These are phyloP conservation scores for Globisporangium middletonii DNA, from an alignment of 352 stramenopile species.

Conservation along the genomic window DNA sequence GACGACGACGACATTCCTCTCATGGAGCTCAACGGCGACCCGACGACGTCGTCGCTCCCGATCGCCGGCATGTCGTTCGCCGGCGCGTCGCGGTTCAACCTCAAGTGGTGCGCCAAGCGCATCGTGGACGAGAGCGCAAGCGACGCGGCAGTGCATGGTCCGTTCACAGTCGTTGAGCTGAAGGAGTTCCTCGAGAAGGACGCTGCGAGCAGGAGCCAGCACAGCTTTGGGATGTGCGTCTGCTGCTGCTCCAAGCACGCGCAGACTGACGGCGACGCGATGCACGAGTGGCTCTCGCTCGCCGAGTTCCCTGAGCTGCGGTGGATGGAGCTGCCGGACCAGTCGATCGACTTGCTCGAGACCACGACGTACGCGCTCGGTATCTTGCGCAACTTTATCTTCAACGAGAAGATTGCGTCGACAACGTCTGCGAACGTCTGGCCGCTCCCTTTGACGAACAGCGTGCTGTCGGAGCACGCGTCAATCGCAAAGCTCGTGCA, in stretches of 20 bases:
- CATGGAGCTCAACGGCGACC: slow-evolving; percentile 53
- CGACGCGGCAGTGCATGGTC: slow-evolving; percentile 24
- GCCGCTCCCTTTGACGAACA: slow-evolving; percentile 53
- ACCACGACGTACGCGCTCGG: slow-evolving; percentile 45
- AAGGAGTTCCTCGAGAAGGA: slow-evolving; percentile 54
- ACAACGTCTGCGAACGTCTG: slow-evolving; percentile 30
- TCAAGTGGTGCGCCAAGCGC: slow-evolving; percentile 61
- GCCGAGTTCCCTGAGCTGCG: slow-evolving; percentile 65
- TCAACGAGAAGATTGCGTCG: slow-evolving; percentile 34
- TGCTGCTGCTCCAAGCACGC: slow-evolving; percentile 64
- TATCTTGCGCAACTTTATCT: slow-evolving; percentile 57
- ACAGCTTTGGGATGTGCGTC: slow-evolving; percentile 37
- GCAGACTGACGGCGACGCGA: slow-evolving; percentile 17
- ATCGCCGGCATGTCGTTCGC: slow-evolving; percentile 63
- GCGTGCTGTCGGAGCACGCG: slow-evolving; percentile 36
- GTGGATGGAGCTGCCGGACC: slow-evolving; percentile 73
- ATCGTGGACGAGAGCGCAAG: slow-evolving; percentile 15
- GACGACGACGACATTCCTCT: slow-evolving; percentile 58
- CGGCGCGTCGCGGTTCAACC: slow-evolving; percentile 49
- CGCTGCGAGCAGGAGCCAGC: slow-evolving; percentile 18
- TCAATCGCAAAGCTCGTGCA: slow-evolving; percentile 55
- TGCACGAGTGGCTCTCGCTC: slow-evolving; percentile 54
- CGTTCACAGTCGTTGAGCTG: slow-evolving; percentile 48
- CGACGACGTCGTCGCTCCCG: slow-evolving; percentile 36
- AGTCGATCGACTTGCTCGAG: slow-evolving; percentile 38